Percentiles rank a stretch among this genome's conserved stretches.
Evolutionary conservation across 1,139 yeast species (phyloP).

Genomic region (Nakaseomyces bracarensis): DNA sequence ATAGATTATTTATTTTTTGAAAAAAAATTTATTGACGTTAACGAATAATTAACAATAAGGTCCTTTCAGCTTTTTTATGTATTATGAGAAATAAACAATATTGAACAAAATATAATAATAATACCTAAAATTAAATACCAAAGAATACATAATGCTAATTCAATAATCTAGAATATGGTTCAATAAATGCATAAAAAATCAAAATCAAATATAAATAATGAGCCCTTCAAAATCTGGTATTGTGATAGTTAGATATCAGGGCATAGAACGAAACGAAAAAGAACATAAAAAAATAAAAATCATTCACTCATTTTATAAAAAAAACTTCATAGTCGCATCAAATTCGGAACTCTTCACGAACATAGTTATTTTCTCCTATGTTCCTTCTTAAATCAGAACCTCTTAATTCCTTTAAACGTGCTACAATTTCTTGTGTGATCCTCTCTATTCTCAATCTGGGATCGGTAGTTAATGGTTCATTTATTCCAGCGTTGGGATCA

Average conservation of each 20-base stretch:
- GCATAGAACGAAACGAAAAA: neutral
- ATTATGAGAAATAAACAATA: too few species aligned
- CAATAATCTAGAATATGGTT: too few species aligned
- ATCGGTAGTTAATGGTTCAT: neutral
- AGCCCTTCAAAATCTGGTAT: too few species aligned
- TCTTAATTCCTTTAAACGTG: conserved; percentile 14
- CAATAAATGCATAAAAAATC: too few species aligned
- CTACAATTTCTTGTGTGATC: conserved; percentile 6
- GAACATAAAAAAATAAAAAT: neutral
- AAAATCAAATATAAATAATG: too few species aligned
- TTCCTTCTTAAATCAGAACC: conserved; percentile 25
- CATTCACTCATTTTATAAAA: conserved; percentile 4
- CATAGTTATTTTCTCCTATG: conserved; percentile 27
- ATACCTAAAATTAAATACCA: too few species aligned
- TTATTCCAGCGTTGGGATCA: neutral
- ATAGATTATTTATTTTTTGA: too few species aligned
- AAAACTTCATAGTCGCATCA: neutral
- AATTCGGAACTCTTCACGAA: neutral
- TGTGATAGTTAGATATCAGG: too few species aligned
- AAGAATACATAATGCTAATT: too few species aligned
- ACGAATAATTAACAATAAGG: neutral
- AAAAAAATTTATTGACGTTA: neutral
- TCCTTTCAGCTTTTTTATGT: too few species aligned
- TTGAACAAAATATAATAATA: neutral
- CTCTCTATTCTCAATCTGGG: conserved; percentile 6